These are phyloP conservation scores for Cercospora beticola DNA, from an alignment of 2,329 filamentous ascomycete genomes.

Conservation along the genomic window DNA sequence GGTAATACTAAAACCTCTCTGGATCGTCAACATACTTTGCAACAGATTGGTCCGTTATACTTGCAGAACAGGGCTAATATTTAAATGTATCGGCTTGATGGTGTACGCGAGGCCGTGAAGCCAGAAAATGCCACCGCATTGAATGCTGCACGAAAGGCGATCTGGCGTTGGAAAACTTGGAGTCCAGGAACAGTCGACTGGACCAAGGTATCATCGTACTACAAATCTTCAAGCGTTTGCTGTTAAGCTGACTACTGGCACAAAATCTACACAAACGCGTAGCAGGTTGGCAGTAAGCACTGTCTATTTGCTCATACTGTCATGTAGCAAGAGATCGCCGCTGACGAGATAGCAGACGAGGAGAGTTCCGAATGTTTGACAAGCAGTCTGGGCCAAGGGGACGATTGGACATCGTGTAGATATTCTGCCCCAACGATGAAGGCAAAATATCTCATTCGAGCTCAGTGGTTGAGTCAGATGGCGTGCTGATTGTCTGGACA, in stretches of 20 bases:
- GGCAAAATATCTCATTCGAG: background rate
- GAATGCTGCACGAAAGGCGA: background rate
- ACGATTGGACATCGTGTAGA: background rate
- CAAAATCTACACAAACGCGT: background rate
- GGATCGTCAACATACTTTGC: background rate
- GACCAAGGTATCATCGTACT: background rate
- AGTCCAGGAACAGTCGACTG: background rate
- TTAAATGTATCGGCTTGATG: background rate
- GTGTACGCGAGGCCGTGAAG: background rate
- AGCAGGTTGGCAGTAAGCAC: background rate
- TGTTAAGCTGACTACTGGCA: background rate
- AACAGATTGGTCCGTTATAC: background rate
- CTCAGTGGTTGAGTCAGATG: background rate
- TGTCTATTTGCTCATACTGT: background rate
- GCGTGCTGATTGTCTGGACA: background rate
- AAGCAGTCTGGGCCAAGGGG: background rate
- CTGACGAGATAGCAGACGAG: background rate
- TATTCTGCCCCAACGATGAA: background rate
- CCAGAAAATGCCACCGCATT: background rate
- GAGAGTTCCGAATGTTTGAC: background rate
- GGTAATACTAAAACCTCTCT: background rate
- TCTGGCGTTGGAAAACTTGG: background rate
- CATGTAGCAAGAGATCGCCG: background rate
- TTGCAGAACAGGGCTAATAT: background rate
- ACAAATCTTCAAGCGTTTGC: background rate